phyloP scores from a whole-genome alignment of 345 rosid species.

The Ricinus communis region DNA sequence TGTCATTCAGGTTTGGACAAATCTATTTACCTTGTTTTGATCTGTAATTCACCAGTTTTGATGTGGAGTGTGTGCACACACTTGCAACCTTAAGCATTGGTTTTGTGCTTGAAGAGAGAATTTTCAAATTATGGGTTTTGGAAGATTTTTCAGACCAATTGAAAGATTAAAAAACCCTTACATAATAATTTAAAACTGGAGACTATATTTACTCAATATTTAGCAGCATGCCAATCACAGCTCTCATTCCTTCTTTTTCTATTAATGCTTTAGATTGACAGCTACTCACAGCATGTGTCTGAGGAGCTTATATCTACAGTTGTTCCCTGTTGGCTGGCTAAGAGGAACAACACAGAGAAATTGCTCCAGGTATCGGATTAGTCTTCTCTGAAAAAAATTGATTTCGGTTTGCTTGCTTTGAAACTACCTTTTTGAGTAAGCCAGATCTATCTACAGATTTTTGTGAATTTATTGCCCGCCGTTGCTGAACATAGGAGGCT shows the following conservation, averaged over 20 bases:
- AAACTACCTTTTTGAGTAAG: background rate
- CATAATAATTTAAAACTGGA: background rate
- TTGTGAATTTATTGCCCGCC: conserved; percentile 74
- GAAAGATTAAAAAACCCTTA: background rate
- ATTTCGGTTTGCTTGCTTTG: conserved; percentile 2
- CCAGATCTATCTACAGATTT: conserved; percentile 48
- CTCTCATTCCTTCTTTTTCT: background rate
- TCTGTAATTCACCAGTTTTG: conserved; percentile 1
- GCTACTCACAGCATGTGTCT: conserved; percentile 64
- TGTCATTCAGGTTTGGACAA: conserved; percentile 63
- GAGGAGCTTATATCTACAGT: conserved; percentile 78
- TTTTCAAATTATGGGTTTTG: background rate
- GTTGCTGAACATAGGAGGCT: conserved; percentile 77
- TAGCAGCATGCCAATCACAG: background rate
- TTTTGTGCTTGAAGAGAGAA: background rate
- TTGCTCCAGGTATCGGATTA: conserved; percentile 63
- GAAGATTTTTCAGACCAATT: background rate
- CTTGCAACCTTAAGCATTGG: background rate
- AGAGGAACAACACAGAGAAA: conserved; percentile 50
- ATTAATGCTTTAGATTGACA: conserved; percentile 53
- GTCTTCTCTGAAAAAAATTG: background rate
- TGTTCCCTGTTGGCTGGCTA: conserved; percentile 80
- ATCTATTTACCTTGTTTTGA: conserved; percentile 14
- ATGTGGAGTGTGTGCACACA: background rate
- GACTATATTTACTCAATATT: background rate